Conservation (phyloP, 495 filamentous ascomycete genomes). For the Cladorrhinum samala region DNA sequence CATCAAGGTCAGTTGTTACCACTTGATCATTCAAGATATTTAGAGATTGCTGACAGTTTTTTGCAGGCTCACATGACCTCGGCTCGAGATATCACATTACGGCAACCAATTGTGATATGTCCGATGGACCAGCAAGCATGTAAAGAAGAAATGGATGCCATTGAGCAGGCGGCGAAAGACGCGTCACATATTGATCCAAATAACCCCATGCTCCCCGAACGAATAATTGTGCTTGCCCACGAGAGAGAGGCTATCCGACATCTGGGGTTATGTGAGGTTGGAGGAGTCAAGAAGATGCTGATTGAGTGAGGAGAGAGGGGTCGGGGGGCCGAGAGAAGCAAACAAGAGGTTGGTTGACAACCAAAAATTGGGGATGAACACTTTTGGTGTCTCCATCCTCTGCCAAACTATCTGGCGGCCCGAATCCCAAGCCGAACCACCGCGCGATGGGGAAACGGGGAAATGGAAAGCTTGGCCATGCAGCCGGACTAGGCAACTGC, state of each 20-base stretch:
- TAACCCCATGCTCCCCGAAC: constrained; percentile 81
- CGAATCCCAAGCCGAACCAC: no score
- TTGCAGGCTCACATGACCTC: constrained; percentile 82
- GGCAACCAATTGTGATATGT: constrained; percentile 93
- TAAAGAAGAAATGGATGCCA: constrained; percentile 97
- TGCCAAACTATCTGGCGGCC: no score
- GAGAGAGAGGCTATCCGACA: constrained; percentile 71
- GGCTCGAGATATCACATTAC: constrained; percentile 81
- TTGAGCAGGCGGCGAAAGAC: constrained; percentile 90
- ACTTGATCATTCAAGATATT: not conserved
- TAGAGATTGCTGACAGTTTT: constrained; percentile 2
- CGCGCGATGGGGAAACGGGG: no score
- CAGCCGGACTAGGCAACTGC: no score
- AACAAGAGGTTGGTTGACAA: not conserved
- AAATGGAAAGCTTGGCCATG: no score
- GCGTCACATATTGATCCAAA: constrained; percentile 78
- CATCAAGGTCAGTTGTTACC: constrained; percentile 66
- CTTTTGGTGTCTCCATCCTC: no score
- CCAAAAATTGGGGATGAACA: not conserved
- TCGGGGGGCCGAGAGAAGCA: not conserved
- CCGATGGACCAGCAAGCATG: constrained; percentile 92
- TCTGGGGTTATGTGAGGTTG: constrained; percentile 79
- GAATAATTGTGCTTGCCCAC: constrained; percentile 68
- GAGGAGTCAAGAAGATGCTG: constrained; percentile 76
- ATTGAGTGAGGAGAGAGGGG: constrained; percentile 62